Base-by-base conservation (phyloP, 1,284 basidiomycete species). In the Mycosarcoma mackinlayi region DNA sequence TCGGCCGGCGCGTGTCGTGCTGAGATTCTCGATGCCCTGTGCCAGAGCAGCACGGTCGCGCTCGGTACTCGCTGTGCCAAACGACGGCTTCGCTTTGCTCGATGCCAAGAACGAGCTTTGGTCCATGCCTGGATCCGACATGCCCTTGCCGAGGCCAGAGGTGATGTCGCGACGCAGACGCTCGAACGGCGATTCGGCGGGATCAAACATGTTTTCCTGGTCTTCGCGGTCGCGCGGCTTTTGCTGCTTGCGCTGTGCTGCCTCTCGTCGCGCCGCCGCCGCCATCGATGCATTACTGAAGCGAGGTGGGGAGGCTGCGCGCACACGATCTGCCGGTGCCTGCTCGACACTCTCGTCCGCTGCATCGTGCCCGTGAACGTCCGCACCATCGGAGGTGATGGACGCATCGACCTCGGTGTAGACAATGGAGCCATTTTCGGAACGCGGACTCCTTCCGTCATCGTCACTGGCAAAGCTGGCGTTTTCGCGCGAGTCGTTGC, bases 101-200 rank as follows among this genome's bases (percentile, higher is more conserved):
- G 46, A 37, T 8, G 35, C 42, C 39, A 53, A 30, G 25, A 66
- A 47, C 41, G 51, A 56, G 52, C 60, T 64, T 25, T 55, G 57
- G 16, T 70, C 62, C 46, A 66, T 33, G 38, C 50, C 56, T 14
- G 54, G 54, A 13, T 62, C 61, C 18, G 30, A 34, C 18, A 47
- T 50, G 27, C 48, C 54, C 6, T 53, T 57, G 31, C 64, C 64
- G 31, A 73, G 56, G 18, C 66, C 56, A 1, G 61, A 27, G 28
- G 64, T 63, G 33, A 73, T 56, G 37, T 73, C 64, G 31, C 60
- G 58, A 21, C 64, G 64, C 38, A 92, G 85, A 24, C 88, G 87
- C 39, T 89, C 87, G 46, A 93, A 87, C 8, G 92, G 91, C 0
- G 89, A 90, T 76, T 91, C 90, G 40, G 92, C 79, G 3, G 61